Evolutionary conservation across 1,139 yeast species (phyloP), one percentile per base, ranked within the genome.

Genomic region (Wickerhamomyces sp.): DNA sequence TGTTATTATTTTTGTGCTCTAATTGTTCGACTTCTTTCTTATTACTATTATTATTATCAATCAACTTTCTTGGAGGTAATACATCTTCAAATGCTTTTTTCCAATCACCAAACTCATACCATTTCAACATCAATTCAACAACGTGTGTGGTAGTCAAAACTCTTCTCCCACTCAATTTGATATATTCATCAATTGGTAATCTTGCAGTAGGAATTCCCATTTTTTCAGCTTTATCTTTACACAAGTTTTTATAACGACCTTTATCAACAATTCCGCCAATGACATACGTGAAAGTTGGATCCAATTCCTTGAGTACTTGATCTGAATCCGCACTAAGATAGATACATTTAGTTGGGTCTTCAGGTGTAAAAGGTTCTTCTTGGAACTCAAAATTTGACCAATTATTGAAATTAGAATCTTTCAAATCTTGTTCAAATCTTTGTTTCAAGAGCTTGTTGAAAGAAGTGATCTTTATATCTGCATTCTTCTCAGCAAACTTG

Each of bases 251-350:
- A 64, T 91, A 84, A 47, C 97, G 72, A 45, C 94, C 94, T 59
- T 89, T 91, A 58, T 91, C 98, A 8, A 91, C 97, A 36, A 91
- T 89, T 1, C 98, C 98, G 9, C 98, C 98, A 35, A 91, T 78
- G 31, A 89, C 75, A 51, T 91, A 91, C 0, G 93, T 83, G 57
- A 71, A 70, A 5, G 78, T 81, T 5, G 78, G 75, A 41, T 81
- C 78, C 33, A 91, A 63, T 10, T 62, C 66, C 15, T 72, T 74
- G 23, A 83, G 61, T 16, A 72, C 71, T 19, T 83, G 83, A 14
- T 80, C 84, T 0, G 95, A 80, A 50, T 91, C 98, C 1, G 97
- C 95, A 1, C 95, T 81, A 29, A 91, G 64, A 54, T 91, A 91
- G 0, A 86, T 70, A 38, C 66, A 65, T 35, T 72, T 72, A 5